Percentiles rank a stretch among this genome's conserved stretches.
Conservation (phyloP, 371 early-diverging fungal genomes). For the Apophysomyces variabilis region DNA sequence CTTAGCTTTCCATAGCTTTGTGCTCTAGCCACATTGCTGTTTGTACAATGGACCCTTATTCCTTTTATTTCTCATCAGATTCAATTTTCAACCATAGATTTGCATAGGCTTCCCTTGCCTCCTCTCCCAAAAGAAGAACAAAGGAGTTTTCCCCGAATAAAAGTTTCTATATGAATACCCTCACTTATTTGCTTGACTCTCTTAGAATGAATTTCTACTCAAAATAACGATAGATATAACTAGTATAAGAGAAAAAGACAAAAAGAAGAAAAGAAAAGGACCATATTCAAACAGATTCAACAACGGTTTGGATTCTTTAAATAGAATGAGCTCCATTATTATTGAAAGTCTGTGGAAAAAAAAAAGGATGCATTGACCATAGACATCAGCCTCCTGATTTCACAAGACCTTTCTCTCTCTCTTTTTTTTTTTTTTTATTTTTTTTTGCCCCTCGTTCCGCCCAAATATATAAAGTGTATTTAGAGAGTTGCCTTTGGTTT, state of each 20-base stretch:
- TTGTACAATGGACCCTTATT: conserved; percentile 1
- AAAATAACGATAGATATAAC: too few species aligned
- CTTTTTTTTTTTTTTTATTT: background rate
- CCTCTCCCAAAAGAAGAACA: background rate
- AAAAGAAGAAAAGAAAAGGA: background rate
- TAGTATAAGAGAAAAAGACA: background rate
- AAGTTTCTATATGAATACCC: background rate
- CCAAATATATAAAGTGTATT: conserved; percentile 1
- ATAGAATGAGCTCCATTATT: background rate
- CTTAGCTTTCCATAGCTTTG: conserved; percentile 1
- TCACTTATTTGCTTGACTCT: background rate
- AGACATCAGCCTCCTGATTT: conserved; percentile 4
- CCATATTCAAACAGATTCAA: too few species aligned
- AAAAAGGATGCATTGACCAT: conserved; percentile 9
- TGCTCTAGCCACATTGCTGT: conserved; percentile 1
- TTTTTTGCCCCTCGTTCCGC: background rate
- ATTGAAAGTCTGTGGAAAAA: background rate
- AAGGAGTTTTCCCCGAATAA: conserved; percentile 10
- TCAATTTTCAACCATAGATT: conserved; percentile 8
- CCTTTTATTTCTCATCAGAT: conserved; percentile 4
- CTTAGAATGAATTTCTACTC: background rate
- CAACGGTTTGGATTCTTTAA: background rate
- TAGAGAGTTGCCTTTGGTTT: background rate
- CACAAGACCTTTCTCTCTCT: conserved; percentile 5
- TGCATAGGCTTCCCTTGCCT: background rate